These are phyloP conservation scores for Fomitiporia mediterranea DNA, from an alignment of 1,284 basidiomycete species.

Conservation along the genomic window DNA sequence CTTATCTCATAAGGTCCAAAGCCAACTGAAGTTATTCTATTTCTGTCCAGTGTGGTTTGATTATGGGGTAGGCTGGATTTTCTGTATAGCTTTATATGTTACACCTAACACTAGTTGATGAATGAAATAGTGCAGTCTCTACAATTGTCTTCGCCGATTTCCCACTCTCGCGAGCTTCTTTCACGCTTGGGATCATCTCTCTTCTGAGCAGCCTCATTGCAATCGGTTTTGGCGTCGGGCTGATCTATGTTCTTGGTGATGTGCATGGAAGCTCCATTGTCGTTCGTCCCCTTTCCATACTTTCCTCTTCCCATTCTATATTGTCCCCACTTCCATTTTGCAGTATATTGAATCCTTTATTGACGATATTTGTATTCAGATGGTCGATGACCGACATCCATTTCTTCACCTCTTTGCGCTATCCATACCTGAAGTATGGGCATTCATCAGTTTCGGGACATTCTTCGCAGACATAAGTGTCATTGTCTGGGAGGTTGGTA, in stretches of 20 bases:
- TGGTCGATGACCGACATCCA: slow-evolving; percentile 10
- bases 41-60: slow-evolving; percentile 13
- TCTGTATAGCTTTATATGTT: neutral
- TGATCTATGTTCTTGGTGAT: slow-evolving; percentile 17
- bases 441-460: slow-evolving; percentile 11
- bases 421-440: slow-evolving; percentile 16
- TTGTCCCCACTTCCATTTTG: neutral
- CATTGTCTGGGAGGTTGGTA: slow-evolving; percentile 13
- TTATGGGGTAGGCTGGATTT: slow-evolving; percentile 11
- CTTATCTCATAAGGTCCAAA: neutral
- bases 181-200: slow-evolving; percentile 14
- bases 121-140: slow-evolving; percentile 9
- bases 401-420: slow-evolving; percentile 11
- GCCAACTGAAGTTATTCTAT: neutral
- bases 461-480: slow-evolving; percentile 13
- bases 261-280: neutral
- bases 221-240: slow-evolving; percentile 16
- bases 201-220: slow-evolving; percentile 16
- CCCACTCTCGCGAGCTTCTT: slow-evolving; percentile 10
- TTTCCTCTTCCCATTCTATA: neutral
- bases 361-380: neutral
- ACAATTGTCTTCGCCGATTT: slow-evolving; percentile 14
- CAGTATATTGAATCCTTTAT: neutral
- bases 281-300: neutral
- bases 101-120: neutral